phyloP scores from a whole-genome alignment of 306 rosid genomes.

The Rosa rugosa region DNA sequence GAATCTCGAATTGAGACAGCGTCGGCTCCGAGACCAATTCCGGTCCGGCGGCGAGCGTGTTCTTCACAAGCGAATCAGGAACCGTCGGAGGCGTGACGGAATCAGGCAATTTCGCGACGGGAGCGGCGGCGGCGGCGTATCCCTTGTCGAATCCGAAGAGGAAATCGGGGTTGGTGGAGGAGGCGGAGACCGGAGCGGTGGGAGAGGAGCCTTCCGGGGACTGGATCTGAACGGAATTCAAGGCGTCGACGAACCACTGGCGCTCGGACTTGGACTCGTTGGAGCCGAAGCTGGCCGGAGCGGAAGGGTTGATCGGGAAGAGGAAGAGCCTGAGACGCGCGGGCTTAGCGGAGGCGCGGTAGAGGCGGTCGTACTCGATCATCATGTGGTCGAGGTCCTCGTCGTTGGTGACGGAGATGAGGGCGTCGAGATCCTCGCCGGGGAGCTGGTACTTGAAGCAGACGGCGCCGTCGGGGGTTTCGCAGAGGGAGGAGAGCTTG shows the following conservation, averaged over 20 bases:
- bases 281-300: constrained; percentile 28
- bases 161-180: constrained; percentile 59
- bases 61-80: constrained; percentile 39
- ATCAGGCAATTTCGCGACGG: constrained; percentile 37
- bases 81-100: constrained; percentile 29
- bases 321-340: constrained; percentile 71
- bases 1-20: constrained; percentile 44
- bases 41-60: constrained; percentile 27
- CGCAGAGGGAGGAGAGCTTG: constrained; percentile 57
- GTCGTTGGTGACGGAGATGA: constrained; percentile 80
- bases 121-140: constrained; percentile 22
- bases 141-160: constrained; percentile 73
- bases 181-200: constrained; percentile 11
- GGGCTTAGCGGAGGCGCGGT: constrained; percentile 64
- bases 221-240: constrained; percentile 71
- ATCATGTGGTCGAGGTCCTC: constrained; percentile 88
- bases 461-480: constrained; percentile 14
- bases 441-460: constrained; percentile 87
- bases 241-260: constrained; percentile 83
- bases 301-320: constrained; percentile 40
- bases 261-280: constrained; percentile 51
- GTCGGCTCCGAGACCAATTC: constrained; percentile 46
- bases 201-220: constrained; percentile 43
- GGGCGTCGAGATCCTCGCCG: constrained; percentile 86
- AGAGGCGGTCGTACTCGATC: constrained; percentile 78